Base-by-base conservation (phyloP, 345 rosid species). In the Luvunga scandens region DNA sequence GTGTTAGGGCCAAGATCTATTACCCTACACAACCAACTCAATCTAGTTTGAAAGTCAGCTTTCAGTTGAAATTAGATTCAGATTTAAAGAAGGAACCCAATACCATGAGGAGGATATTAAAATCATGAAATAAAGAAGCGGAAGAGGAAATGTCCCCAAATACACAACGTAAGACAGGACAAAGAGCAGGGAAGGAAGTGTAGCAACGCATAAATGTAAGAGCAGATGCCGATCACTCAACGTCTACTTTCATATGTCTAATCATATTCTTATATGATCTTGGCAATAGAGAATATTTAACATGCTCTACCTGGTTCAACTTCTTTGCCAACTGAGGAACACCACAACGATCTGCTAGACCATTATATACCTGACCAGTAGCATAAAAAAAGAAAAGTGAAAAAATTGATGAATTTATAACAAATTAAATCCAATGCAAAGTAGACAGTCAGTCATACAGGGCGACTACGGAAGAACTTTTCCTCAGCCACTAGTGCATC, bases 281-380 rank as follows among this genome's bases (percentile, higher is more conserved):
- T 14, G 71, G 36, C 72, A 72, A 61, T 72, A 42, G 50, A 39
- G 39, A 73, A 73, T 36, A 65, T 48, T 50, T 10, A 70, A 83
- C 62, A 69, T 21, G 39, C 70, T 65, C 59, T 88, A 93, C 99
- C 94, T 92, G 97, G 80, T 95, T 95, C 88, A 95, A 86, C 83
- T 92, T 95, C 87, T 93, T 95, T 50, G 98, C 99, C 84, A 93
- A 62, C 79, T 95, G 98, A 77, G 98, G 94, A 81, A 93, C 87
- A 55, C 99, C 99, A 89, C 97, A 93, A 21, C 95, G 92, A 85
- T 93, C 99, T n/a, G 90, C 90, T n/a, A 95, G 85, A 83, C 90
- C 89, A 73, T 84, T 92, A 85, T 95, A 95, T 53, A 86, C 93
- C 98, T 95, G 66, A 67, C 24, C 5, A 71, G 33, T 21, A 70